Percentiles rank a stretch among this genome's conserved stretches.
Evolutionary conservation across 108 stramenopile species (phyloP).

Genomic region (Asterionellopsis glacialis): DNA sequence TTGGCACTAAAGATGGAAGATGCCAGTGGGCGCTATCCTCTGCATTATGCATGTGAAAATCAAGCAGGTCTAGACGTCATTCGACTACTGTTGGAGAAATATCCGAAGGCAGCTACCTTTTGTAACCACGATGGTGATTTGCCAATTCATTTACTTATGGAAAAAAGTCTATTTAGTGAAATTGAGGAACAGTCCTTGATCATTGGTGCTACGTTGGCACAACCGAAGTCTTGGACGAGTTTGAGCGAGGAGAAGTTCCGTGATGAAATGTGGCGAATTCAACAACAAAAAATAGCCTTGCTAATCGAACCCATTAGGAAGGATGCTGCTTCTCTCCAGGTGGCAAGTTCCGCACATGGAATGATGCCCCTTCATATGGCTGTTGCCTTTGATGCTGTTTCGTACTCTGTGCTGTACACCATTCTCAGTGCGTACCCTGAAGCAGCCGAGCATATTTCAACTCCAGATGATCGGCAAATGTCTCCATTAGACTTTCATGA

Average conservation of each 20-base stretch:
- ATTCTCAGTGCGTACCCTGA: constrained; percentile 35
- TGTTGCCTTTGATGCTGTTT: constrained; percentile 27
- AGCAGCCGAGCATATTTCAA: constrained; percentile 22
- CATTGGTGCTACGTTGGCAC: constrained; percentile 20
- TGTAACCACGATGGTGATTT: constrained; percentile 34
- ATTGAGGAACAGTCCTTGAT: constrained; percentile 10
- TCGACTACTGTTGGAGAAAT: constrained; percentile 37
- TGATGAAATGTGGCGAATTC: constrained; percentile 17
- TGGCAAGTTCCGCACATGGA: constrained; percentile 31
- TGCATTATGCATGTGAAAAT: constrained; percentile 70
- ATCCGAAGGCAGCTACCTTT: constrained; percentile 37
- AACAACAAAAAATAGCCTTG: constrained; percentile 25
- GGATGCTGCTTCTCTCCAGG: constrained; percentile 6
- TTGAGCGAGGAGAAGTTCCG: constrained; percentile 23
- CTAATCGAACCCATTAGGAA: constrained; percentile 29
- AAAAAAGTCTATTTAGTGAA: constrained; percentile 11
- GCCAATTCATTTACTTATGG: constrained; percentile 32
- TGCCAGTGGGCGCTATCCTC: constrained; percentile 53
- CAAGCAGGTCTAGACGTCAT: constrained; percentile 48
- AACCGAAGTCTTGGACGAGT: constrained; percentile 11
- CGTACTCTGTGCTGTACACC: constrained; percentile 25
- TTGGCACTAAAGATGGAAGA: constrained; percentile 60
- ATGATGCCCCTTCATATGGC: constrained; percentile 51
- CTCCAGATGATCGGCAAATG: constrained; percentile 19
- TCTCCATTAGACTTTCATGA: constrained; percentile 42